These are phyloP conservation scores for Sphagnum contortum DNA, from an alignment of 225 moss, liverwort and hornwort species.

Conservation along the genomic window DNA sequence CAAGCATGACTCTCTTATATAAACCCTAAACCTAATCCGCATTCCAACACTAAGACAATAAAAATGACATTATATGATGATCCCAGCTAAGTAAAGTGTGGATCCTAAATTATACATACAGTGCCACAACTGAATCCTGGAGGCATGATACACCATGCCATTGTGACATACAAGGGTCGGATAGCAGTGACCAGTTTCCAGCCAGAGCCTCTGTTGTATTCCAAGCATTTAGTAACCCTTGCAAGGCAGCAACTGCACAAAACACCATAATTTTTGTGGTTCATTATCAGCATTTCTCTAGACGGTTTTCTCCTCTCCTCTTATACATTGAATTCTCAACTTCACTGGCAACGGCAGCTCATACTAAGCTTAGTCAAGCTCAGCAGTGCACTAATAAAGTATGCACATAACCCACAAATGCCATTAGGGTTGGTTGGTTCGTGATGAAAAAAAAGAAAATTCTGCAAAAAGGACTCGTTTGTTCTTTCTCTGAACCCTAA, in stretches of 20 bases:
- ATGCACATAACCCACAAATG: neutral
- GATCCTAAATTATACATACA: conserved; percentile 16
- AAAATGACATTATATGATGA: no score
- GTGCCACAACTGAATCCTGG: conserved; percentile 27
- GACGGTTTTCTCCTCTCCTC: no score
- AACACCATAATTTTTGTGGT: neutral
- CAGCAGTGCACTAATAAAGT: neutral
- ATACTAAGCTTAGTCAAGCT: neutral
- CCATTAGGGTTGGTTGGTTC: no score
- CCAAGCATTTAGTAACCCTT: conserved; percentile 25
- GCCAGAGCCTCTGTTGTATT: conserved; percentile 16
- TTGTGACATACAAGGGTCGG: conserved; percentile 34
- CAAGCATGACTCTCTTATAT: no score
- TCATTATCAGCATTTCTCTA: no score
- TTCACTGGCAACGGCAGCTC: neutral
- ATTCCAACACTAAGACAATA: no score
- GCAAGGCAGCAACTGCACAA: conserved; percentile 33
- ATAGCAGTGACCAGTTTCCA: conserved; percentile 34
- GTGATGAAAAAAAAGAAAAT: no score
- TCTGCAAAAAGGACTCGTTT: no score
- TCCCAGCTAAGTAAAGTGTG: no score
- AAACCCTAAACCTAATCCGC: no score
- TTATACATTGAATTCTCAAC: no score
- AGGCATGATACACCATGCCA: conserved; percentile 50
- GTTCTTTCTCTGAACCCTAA: no score